Base-by-base conservation (phyloP, 768 basidiomycete genomes). In the Hysterangium stoloniferum region DNA sequence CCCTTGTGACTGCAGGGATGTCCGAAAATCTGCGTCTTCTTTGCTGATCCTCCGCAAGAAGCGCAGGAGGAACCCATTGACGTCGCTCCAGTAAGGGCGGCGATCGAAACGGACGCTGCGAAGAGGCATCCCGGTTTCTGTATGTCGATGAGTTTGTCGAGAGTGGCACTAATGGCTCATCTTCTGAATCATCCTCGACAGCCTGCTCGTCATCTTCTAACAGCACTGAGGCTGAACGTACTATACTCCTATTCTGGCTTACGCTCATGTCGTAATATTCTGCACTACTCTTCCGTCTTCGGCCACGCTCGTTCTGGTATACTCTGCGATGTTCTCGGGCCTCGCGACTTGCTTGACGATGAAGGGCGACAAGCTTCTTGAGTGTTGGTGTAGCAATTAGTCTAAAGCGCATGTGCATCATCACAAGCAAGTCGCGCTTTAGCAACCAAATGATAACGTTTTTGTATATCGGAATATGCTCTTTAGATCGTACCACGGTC, bases 391-490 rank as follows among this genome's bases (percentile, higher is more conserved):
- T 82, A 0, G 87, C 92, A 31, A 91, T 77, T 35, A 98, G 73
- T 27, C 93, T 82, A 48, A 95, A 80, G 32, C 86, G 82, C 12
- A 93, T 79, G 61, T 94, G 93, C 24, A 92, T 73, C 15, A 88
- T 86, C 46, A 88, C 76, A 15, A 97, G 71, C 56, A 98, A 73
- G 60, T 91, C 91, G 34, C 82, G 80, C 61, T 86, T 86, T 32
- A 97, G 73, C 73, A 98, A 79, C 95, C 94, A 97, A 32, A 86
- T 68, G 9, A 98, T 79, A 27, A 94, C 86, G 24, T 90, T 80
- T 56, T 84, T 77, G 64, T 87, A 95, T 45, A 80, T 63, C 4
- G 77, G 72, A 25, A 91, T 77, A 9, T 75, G 69, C 33, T 84
- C 82, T 59, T 84, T 82, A 19, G 74, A 66, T 41, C 78, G 73